Evolutionary conservation across 441 rosid genomes (phyloP).

Genomic region (Corymbia citriodora): DNA sequence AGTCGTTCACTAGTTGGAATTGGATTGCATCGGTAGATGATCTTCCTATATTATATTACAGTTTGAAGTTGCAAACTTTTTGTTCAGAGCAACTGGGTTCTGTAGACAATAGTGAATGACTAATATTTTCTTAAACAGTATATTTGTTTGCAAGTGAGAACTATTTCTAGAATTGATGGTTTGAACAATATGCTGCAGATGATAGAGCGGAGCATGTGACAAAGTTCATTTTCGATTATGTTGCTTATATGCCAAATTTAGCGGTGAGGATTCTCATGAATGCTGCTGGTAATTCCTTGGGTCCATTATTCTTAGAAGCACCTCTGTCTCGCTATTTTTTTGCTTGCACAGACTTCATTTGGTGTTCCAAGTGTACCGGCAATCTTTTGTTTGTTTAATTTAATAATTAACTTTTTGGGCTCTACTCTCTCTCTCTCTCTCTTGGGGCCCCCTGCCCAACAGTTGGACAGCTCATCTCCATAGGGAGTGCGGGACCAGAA

Average conservation of each 20-base stretch:
- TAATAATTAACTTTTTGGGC: neutral
- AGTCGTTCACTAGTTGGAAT: neutral
- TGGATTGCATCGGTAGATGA: neutral
- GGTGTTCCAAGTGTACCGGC: neutral
- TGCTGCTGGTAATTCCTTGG: constrained; percentile 31
- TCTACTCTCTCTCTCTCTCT: neutral
- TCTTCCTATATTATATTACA: neutral
- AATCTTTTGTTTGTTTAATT: neutral
- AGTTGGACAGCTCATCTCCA: neutral
- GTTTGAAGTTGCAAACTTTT: neutral
- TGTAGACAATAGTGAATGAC: neutral
- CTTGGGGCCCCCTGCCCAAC: neutral
- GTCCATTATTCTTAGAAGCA: constrained; percentile 22
- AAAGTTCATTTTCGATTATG: constrained; percentile 50
- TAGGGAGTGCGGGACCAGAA: neutral
- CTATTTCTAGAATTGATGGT: neutral
- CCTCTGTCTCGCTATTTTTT: constrained; percentile 15
- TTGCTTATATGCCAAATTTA: constrained; percentile 49
- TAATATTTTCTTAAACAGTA: neutral
- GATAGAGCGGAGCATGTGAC: constrained; percentile 37
- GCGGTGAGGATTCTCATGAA: constrained; percentile 71
- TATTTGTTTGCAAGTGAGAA: neutral
- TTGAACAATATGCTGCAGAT: constrained; percentile 33
- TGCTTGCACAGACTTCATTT: neutral
- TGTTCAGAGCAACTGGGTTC: neutral